These are phyloP conservation scores for Isoetes taiwanensis DNA, from an alignment of 75 land plant genomes.

Conservation along the genomic window DNA sequence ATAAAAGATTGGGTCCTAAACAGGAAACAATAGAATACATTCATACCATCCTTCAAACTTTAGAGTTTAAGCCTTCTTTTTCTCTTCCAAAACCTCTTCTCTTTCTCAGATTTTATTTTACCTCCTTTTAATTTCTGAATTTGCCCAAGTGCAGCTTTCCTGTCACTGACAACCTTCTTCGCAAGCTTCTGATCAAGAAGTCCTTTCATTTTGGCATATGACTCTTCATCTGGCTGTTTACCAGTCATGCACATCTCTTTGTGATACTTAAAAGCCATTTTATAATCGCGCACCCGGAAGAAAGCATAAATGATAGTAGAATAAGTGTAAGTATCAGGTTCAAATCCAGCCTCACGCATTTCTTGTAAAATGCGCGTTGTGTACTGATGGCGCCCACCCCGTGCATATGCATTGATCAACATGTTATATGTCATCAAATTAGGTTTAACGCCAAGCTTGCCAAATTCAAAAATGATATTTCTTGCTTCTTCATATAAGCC, in stretches of 20 bases:
- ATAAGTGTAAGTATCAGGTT: slow-evolving; percentile 71
- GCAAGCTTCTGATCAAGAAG: slow-evolving; percentile 19
- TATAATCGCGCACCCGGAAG: slow-evolving; percentile 69
- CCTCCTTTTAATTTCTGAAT: no score
- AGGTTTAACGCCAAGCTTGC: slow-evolving; percentile 40
- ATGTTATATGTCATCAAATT: slow-evolving; percentile 75
- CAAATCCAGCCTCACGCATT: slow-evolving; percentile 45
- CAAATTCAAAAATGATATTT: slow-evolving; percentile 63
- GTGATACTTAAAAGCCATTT: slow-evolving; percentile 51
- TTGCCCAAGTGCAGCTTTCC: slow-evolving; percentile 1
- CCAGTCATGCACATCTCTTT: slow-evolving; percentile 51
- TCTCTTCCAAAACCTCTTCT: no score
- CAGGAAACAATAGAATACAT: no score
- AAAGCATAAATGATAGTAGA: slow-evolving; percentile 69
- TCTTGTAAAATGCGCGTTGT: slow-evolving; percentile 54
- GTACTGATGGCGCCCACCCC: slow-evolving; percentile 56
- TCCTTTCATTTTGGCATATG: slow-evolving; percentile 56
- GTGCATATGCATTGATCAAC: slow-evolving; percentile 72
- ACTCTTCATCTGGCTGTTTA: slow-evolving; percentile 43
- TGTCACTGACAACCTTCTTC: slow-evolving; percentile 6
- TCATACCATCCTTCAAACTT: no score
- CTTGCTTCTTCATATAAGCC: slow-evolving; percentile 64
- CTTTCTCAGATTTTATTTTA: no score
- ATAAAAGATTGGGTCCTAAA: no score
- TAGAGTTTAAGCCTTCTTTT: no score